A percentile compares a stretch with the other conserved stretches of the same genome.
These are phyloP conservation scores for Aphanomyces astaci DNA, from an alignment of 352 stramenopile species.

Conservation along the genomic window DNA sequence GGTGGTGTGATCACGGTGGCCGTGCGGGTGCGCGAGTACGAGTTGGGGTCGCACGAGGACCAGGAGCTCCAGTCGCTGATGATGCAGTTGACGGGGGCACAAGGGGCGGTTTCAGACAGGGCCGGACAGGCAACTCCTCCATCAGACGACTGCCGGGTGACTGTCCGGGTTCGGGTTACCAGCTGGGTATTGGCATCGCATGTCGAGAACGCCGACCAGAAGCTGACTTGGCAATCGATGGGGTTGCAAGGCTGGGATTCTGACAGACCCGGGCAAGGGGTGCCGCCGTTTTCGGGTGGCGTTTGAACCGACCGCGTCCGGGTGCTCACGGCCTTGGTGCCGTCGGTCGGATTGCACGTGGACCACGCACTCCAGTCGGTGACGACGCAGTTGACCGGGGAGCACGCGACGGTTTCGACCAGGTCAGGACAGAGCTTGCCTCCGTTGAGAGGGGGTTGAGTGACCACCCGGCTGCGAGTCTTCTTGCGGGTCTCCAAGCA, in stretches of 20 bases:
- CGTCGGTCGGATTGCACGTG: conserved; percentile 27
- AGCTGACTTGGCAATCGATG: conserved; percentile 41
- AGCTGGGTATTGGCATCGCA: conserved; percentile 32
- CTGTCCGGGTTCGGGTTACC: conserved; percentile 31
- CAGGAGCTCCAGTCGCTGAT: conserved; percentile 43
- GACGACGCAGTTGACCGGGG: conserved; percentile 40
- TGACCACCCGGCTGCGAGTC: neutral
- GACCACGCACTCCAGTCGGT: conserved; percentile 39
- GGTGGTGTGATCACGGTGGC: conserved; percentile 35
- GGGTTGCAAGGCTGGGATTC: conserved; percentile 36
- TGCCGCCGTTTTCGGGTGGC: conserved; percentile 31
- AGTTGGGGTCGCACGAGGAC: conserved; percentile 31
- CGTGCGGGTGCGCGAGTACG: conserved; percentile 10
- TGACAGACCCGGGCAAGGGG: conserved; percentile 31
- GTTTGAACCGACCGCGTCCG: conserved; percentile 31
- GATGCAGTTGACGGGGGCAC: conserved; percentile 45
- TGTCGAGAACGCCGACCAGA: conserved; percentile 35
- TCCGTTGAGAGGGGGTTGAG: neutral
- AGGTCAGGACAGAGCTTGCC: neutral
- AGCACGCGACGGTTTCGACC: conserved; percentile 35
- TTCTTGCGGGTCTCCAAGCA: neutral
- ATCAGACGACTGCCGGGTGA: conserved; percentile 34
- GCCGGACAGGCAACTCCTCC: conserved; percentile 31
- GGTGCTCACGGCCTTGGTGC: neutral
- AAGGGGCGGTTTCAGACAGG: conserved; percentile 32